Conservation (phyloP, 306 rosid species). For the Prinsepia uniflora region DNA sequence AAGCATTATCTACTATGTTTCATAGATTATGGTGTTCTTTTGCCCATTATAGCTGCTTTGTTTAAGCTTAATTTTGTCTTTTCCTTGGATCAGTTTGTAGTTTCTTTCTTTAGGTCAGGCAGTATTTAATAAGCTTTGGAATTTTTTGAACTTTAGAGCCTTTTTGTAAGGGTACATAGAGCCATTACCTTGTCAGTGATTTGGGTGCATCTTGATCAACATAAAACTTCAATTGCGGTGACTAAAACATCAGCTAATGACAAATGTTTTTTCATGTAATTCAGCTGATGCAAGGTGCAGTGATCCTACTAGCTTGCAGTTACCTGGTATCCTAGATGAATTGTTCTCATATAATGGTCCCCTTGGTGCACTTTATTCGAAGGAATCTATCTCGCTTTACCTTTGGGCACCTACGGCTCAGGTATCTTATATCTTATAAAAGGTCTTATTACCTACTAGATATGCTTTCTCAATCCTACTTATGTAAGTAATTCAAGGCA, state of each 20-base stretch:
- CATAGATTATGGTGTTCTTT: not conserved
- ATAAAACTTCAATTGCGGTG: not conserved
- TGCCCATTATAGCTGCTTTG: not conserved
- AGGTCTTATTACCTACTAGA: not conserved
- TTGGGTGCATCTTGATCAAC: not conserved
- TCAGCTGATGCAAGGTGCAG: constrained; percentile 70
- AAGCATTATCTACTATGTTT: not conserved
- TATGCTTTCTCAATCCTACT: not conserved
- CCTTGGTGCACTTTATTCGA: constrained; percentile 69
- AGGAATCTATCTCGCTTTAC: constrained; percentile 67
- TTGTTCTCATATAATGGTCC: constrained; percentile 77
- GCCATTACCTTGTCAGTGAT: not conserved
- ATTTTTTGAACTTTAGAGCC: not conserved
- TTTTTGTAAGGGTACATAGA: not conserved
- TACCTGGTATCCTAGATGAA: constrained; percentile 90
- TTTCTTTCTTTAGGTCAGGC: not conserved
- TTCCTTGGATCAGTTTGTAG: not conserved
- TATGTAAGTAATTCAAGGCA: constrained; percentile 25
- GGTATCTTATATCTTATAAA: constrained; percentile 37
- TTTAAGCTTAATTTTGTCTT: not conserved
- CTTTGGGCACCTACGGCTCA: constrained; percentile 98
- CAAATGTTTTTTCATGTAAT: constrained; percentile 24
- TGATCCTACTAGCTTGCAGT: constrained; percentile 76
- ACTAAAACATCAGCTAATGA: not conserved
- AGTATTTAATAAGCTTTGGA: not conserved